Evolutionary conservation across 2,329 filamentous ascomycete genomes (phyloP), one percentile per base, ranked within the genome.

Genomic region (Botrytis paeoniae): DNA sequence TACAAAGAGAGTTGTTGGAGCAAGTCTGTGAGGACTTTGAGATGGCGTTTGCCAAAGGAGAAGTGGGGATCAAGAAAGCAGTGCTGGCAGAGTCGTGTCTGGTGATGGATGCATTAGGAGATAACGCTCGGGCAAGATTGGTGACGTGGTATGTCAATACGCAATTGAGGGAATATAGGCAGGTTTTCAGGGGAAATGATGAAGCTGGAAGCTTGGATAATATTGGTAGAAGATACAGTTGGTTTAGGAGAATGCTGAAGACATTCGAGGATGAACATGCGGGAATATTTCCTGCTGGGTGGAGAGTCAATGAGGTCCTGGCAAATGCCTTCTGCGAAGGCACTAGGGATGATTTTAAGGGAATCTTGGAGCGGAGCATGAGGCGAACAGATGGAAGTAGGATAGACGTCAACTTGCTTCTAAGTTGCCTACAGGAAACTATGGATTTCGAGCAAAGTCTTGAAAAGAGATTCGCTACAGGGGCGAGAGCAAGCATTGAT

Each of bases 11-110:
- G 82, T 84, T 99, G 73, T 85, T 98, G 73, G 96, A 99, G 84
- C 96, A 99, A 83, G 92, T 99, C n/a, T 99, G 96, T 81, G 96
- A 98, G 83, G 96, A 99, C 82, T 99, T 99, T 81, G 96, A 99
- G 85, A 88, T 98, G 73, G 92, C 93, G 0, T 99, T 98, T 82
- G 92, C 95, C 32, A 97, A 95, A 82, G 91, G 90, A 35, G 95
- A 98, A 82, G 90, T 97, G 22, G 85, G 86, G 4, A 85, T 89
- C 73, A 91, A 90, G 77, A 90, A 89, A 77, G 88, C 86, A 22
- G 91, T 91, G 81, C 86, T 99, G 72, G 86, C 92, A 51, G 96
- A 99, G 83, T 94, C 93, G 0, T 98, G 96, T 81, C 85, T 93
- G 75, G 95, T 99, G 54, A 95, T 98, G 88, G 96, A 99, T 84